A percentile compares a stretch with the other conserved stretches of the same genome.
phyloP scores from a whole-genome alignment of 1,284 basidiomycete genomes.

The Microstroma glucosiphilum region DNA sequence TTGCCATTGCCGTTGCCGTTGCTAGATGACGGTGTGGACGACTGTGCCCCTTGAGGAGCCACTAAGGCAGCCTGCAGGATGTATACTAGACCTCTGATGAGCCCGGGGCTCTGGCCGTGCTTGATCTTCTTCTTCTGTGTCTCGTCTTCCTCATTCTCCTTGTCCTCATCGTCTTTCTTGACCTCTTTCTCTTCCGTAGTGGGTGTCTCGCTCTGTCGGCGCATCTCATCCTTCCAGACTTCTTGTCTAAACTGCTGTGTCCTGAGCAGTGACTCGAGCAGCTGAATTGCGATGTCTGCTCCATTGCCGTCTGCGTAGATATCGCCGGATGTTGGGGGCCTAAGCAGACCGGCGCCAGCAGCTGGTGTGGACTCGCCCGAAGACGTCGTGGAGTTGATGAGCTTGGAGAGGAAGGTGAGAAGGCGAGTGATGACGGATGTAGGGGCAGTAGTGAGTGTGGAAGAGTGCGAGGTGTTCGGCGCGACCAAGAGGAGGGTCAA shows the following conservation, averaged over 20 bases:
- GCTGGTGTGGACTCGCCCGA: slow-evolving; percentile 5
- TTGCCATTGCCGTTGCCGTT: not conserved
- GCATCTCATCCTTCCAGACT: slow-evolving; percentile 52
- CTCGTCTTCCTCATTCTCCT: slow-evolving; percentile 12
- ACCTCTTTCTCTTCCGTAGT: slow-evolving; percentile 18
- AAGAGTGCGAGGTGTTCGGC: slow-evolving; percentile 11
- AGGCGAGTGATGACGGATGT: slow-evolving; percentile 22
- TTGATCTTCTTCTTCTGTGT: slow-evolving; percentile 8
- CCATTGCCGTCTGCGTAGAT: slow-evolving; percentile 57
- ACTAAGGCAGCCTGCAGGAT: slow-evolving; percentile 17
- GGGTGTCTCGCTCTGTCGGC: slow-evolving; percentile 21
- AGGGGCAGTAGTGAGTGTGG: slow-evolving; percentile 18
- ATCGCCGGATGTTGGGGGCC: slow-evolving; percentile 10
- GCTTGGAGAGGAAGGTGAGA: slow-evolving; percentile 26
- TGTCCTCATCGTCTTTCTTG: slow-evolving; percentile 15
- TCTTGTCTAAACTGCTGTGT: slow-evolving; percentile 66
- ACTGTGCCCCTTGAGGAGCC: not conserved
- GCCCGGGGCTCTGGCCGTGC: slow-evolving; percentile 1
- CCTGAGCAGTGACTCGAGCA: slow-evolving; percentile 76
- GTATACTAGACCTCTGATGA: slow-evolving; percentile 27
- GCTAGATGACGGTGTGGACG: slow-evolving; percentile 2
- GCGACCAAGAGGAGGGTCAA: slow-evolving; percentile 68
- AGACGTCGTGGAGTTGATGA: slow-evolving; percentile 14
- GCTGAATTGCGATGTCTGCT: slow-evolving; percentile 82
- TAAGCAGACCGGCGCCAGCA: slow-evolving; percentile 7